A percentile compares a stretch with the other conserved stretches of the same genome.
These are phyloP conservation scores for Xylaria sp. DNA, from an alignment of 2,329 filamentous ascomycete genomes.

Conservation along the genomic window DNA sequence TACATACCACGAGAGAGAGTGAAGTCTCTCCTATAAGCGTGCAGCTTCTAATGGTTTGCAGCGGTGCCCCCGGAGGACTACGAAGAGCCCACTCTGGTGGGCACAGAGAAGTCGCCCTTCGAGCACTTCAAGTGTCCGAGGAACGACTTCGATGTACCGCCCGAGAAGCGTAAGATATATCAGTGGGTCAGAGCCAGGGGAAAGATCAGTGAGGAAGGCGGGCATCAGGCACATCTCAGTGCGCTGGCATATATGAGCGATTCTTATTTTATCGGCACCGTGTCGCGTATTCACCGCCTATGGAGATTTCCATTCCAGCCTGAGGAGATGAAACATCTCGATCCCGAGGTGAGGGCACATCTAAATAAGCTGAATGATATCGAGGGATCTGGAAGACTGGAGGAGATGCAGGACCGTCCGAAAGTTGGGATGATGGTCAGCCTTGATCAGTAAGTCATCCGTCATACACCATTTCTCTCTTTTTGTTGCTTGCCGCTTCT, in stretches of 20 bases:
- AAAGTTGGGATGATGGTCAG: slow-evolving; percentile 86
- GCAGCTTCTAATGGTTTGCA: background rate
- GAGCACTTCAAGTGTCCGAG: slow-evolving; percentile 53
- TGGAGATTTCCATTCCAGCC: slow-evolving; percentile 74
- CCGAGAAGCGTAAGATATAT: slow-evolving; percentile 73
- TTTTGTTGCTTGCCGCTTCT: background rate
- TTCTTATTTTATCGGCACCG: slow-evolving; percentile 91
- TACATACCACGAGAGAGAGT: background rate
- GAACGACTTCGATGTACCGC: slow-evolving; percentile 53
- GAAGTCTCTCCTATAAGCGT: background rate
- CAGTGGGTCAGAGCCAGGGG: slow-evolving; percentile 83
- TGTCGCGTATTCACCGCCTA: slow-evolving; percentile 81
- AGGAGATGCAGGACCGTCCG: slow-evolving; percentile 63
- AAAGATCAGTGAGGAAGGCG: slow-evolving; percentile 76
- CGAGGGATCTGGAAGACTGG: slow-evolving; percentile 59
- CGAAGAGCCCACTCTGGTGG: slow-evolving; percentile 60
- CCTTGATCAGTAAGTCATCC: slow-evolving; percentile 69
- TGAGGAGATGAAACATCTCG: slow-evolving; percentile 63
- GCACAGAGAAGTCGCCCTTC: slow-evolving; percentile 56
- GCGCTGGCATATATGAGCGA: slow-evolving; percentile 95
- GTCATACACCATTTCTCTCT: background rate
- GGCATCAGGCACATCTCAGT: slow-evolving; percentile 82
- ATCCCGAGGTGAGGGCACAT: slow-evolving; percentile 54
- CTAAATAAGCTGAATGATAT: slow-evolving; percentile 55
- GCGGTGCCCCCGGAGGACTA: slow-evolving; percentile 54